A percentile compares a stretch with the other conserved stretches of the same genome.
Evolutionary conservation across 1,284 basidiomycete genomes (phyloP).

Genomic region (Cutaneotrichosporon cyanovorans): DNA sequence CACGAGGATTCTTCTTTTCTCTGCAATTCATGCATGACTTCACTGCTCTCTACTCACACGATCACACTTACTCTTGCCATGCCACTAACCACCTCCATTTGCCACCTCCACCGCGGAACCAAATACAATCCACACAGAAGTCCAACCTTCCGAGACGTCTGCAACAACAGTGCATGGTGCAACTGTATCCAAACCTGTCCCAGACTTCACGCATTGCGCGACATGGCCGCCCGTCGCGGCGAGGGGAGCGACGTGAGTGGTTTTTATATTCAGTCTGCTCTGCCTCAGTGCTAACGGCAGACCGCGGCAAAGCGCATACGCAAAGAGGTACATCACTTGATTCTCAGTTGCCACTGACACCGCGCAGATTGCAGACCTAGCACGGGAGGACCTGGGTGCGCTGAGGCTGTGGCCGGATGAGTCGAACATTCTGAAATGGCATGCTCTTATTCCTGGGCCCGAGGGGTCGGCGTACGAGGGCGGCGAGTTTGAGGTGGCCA

Average conservation of each 20-base stretch:
- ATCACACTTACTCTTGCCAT: too few species aligned
- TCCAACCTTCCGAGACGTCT: not conserved
- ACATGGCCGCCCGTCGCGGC: constrained; percentile 5
- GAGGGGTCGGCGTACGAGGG: constrained; percentile 81
- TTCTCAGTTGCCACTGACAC: constrained; percentile 10
- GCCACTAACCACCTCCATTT: not conserved
- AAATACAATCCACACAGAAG: not conserved
- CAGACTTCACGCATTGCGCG: not conserved
- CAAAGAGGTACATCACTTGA: constrained; percentile 52
- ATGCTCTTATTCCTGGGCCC: constrained; percentile 68
- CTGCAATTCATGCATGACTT: too few species aligned
- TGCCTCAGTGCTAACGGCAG: constrained; percentile 50
- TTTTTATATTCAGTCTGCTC: not conserved
- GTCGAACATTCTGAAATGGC: constrained; percentile 56
- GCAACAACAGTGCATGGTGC: not conserved
- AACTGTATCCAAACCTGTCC: not conserved
- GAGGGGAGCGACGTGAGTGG: not conserved
- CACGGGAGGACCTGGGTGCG: constrained; percentile 71
- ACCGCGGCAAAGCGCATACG: constrained; percentile 81
- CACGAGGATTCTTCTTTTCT: too few species aligned
- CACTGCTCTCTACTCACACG: too few species aligned
- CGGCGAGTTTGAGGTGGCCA: constrained; percentile 69
- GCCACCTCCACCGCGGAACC: constrained; percentile 1
- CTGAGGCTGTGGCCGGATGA: constrained; percentile 63
- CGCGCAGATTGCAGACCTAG: constrained; percentile 63